phyloP scores from a whole-genome alignment of 2,329 filamentous ascomycete species.

The Pezicula carpinea region DNA sequence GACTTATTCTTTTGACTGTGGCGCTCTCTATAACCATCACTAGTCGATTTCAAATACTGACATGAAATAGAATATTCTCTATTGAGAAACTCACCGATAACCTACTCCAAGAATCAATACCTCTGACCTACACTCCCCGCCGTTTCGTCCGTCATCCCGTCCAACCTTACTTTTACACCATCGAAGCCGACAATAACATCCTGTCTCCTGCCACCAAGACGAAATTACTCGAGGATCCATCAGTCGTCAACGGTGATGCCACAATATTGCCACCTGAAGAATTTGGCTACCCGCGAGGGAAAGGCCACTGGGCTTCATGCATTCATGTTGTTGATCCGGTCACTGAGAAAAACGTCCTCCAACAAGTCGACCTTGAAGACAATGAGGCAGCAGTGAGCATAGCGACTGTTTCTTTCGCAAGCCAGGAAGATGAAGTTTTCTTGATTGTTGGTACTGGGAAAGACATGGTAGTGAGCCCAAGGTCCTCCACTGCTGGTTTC shows the following conservation, averaged over 20 bases:
- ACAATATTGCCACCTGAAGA: conserved; percentile 68
- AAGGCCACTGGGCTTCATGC: conserved; percentile 90
- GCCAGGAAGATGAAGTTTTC: conserved; percentile 84
- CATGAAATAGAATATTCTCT: conserved; percentile 70
- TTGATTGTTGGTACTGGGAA: conserved; percentile 93
- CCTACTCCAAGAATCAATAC: conserved; percentile 79
- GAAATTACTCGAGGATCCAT: conserved; percentile 69
- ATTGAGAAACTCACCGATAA: conserved; percentile 84
- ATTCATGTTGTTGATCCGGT: conserved; percentile 88
- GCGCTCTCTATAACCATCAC: conserved; percentile 3
- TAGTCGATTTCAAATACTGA: conserved; percentile 29
- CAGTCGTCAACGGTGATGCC: conserved; percentile 67
- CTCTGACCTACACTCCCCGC: conserved; percentile 85
- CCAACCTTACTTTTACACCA: conserved; percentile 85
- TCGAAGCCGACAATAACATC: conserved; percentile 90
- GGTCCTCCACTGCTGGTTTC: conserved; percentile 72
- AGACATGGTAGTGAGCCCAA: conserved; percentile 76
- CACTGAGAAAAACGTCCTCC: conserved; percentile 65
- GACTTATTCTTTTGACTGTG: conserved; percentile 45
- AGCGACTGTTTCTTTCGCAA: conserved; percentile 78
- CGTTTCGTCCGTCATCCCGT: conserved; percentile 85
- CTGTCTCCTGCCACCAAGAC: conserved; percentile 72
- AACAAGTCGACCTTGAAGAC: conserved; percentile 75
- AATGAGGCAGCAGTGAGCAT: conserved; percentile 91
- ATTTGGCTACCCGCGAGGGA: conserved; percentile 82